Evolutionary conservation across 768 basidiomycete genomes (phyloP), one percentile per base, ranked within the genome.

Genomic region (Lentinula raphanica): DNA sequence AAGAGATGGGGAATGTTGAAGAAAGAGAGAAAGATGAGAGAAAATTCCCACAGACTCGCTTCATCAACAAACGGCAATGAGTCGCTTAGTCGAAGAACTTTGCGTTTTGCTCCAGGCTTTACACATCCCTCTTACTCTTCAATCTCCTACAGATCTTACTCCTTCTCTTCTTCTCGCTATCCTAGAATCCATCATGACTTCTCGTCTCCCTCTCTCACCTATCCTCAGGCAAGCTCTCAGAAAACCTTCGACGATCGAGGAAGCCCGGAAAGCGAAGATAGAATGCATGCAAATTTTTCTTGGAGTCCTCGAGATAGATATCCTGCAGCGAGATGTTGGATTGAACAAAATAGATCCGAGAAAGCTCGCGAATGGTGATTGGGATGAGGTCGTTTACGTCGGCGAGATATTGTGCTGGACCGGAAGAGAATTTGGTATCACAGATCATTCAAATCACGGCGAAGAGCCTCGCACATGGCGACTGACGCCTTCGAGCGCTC

Each of bases 211-310:
- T 2, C 73, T 84, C 11, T 56, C 70, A 21, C 39, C 58, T n/a
- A 42, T 49, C 11, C 44, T 64, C 15, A 60, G 62, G 54, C 60
- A n/a, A 4, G 62, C 13, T 44, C 65, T 19, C 31, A 63, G 6
- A 49, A 44, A 21, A 19, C 67, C 19, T 66, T 72, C 25, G 71
- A 78, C 60, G 62, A 72, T 54, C 72, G 76, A 36, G 69, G 74
- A 64, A 72, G 68, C 54, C 42, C 59, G 58, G 57, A 61, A 58
- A 1, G 72, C 75, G 7, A 84, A 84, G 63, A 68, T 88, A 1
- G 80, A 86, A 48, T 81, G 80, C 31, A 85, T 87, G 76, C 89
- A 91, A 64, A 75, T 91, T 3, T 87, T 92, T 56, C 76, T 92
- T 6, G 89, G 89, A 1, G 80, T 90, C 5, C 75, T 92, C 5